Conservation (phyloP, 2,329 filamentous ascomycete species). For the Aspergillus ibericus region DNA sequence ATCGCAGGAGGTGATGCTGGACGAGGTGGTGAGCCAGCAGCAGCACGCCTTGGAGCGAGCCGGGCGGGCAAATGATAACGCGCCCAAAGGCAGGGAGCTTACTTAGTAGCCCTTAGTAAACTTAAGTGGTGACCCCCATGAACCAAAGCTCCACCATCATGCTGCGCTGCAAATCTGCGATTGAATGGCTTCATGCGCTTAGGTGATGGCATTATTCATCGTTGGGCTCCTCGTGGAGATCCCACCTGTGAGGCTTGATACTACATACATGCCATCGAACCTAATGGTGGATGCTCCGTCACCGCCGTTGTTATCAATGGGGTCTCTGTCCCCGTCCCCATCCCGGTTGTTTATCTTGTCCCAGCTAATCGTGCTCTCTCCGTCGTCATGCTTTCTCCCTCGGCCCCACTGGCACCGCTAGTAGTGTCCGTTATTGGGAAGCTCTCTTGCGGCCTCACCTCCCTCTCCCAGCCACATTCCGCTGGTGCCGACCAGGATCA, state of each 20-base stretch:
- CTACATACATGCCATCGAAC: no score
- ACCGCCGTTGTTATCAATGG: neutral
- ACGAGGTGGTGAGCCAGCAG: neutral
- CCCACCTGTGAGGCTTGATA: no score
- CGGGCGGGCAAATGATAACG: constrained; percentile 17
- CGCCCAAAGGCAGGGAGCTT: constrained; percentile 8
- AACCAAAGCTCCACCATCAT: constrained; percentile 2
- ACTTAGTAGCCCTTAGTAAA: no score
- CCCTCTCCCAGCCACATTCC: neutral
- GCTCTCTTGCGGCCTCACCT: neutral
- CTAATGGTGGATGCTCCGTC: neutral
- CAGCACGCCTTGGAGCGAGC: neutral
- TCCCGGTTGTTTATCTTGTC: neutral
- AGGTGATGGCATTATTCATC: neutral
- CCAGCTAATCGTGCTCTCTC: neutral
- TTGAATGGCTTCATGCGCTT: neutral
- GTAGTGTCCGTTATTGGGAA: neutral
- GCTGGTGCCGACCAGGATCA: neutral
- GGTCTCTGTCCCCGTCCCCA: neutral
- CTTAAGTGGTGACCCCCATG: no score
- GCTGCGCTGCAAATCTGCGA: no score
- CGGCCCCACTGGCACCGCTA: neutral
- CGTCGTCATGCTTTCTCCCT: neutral
- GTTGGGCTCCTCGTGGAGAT: neutral
- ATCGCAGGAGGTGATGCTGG: neutral